Evolutionary conservation across 208 protist genomes (phyloP), one percentile per base, ranked within the genome.

Genomic region (Crithidia brevicula): DNA sequence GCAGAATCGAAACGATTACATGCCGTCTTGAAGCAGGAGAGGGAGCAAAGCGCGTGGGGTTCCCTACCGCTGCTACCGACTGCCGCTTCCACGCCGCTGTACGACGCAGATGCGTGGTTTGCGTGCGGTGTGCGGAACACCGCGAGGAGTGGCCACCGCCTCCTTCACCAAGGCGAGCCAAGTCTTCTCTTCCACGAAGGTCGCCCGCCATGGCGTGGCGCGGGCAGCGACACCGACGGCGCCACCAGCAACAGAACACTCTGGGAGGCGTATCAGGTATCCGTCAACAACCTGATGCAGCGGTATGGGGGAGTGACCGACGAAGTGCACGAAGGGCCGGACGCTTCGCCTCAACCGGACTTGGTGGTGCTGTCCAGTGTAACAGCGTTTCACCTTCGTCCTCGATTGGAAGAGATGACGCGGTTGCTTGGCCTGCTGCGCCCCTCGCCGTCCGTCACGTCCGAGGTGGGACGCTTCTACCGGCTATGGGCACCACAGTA

Each of bases 381-480:
- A 16, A 73, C 67, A 2, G 67, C 58, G 27, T 73, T 73, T 28
- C 58, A 73, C 20, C 20, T 46, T 15, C 45, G 67, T 18, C 57
- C 58, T 6, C 38, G 54, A n/a, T 49, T 73, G 46, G 25, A 4
- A 18, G 58, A 59, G 51, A 66, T 53, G 57, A 52, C 67, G 20
- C 58, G 58, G n/a, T 36, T 73, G 30, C 58, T 66, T 7, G 67
- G 30, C 22, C 40, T 73, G 49, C 67, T 73, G 46, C 46, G 58
- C 7, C 67, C 67, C 3, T 73, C 58, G 22, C 22, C 67, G 30
- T 34, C 18, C 13, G 40, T 73, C 57, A 66, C 50, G 0, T 49
- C 45, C 15, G 67, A 73, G 38, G 16, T 73, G 3, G 67, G 58
- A 3, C 45, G 67, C 16, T 73, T 59, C 58, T 73, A 73, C 40